Evolutionary conservation across 345 rosid genomes (phyloP).

Genomic region (Hibiscus trionum): DNA sequence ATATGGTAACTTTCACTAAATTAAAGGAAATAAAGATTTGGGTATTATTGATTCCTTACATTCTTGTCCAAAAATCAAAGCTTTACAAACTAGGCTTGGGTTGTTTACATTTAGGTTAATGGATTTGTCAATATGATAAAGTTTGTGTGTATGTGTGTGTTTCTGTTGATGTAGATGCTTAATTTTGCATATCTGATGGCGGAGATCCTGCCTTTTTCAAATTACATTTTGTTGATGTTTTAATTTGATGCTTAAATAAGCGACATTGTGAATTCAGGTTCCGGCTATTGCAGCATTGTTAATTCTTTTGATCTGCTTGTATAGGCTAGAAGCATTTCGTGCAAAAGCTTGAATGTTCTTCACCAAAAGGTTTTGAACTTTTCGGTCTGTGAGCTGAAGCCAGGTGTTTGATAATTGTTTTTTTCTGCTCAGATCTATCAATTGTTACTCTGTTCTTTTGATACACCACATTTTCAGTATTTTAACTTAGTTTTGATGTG

Average conservation of each 20-base stretch:
- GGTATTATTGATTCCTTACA: background rate
- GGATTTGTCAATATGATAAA: slow-evolving; percentile 7
- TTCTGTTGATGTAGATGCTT: slow-evolving; percentile 6
- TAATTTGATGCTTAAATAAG: slow-evolving; percentile 5
- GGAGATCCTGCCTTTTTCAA: slow-evolving; percentile 1
- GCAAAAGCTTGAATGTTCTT: slow-evolving; percentile 1
- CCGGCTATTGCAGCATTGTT: background rate
- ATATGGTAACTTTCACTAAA: background rate
- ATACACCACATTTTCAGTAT: background rate
- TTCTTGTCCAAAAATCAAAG: background rate
- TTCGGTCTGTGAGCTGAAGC: background rate
- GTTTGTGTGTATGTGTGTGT: background rate
- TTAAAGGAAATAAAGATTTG: background rate
- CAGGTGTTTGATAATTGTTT: background rate
- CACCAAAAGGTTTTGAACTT: background rate
- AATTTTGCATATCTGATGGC: background rate
- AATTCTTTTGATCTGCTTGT: background rate
- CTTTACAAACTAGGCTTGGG: background rate
- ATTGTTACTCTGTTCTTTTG: too few species aligned
- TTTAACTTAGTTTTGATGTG: background rate
- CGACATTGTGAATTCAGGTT: slow-evolving; percentile 2
- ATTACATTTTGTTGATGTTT: slow-evolving; percentile 6
- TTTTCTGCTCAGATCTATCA: background rate
- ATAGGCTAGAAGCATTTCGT: background rate
- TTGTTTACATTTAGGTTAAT: slow-evolving; percentile 3